phyloP scores from a whole-genome alignment of 2,329 filamentous ascomycete genomes.

The Metarhizium sp. region DNA sequence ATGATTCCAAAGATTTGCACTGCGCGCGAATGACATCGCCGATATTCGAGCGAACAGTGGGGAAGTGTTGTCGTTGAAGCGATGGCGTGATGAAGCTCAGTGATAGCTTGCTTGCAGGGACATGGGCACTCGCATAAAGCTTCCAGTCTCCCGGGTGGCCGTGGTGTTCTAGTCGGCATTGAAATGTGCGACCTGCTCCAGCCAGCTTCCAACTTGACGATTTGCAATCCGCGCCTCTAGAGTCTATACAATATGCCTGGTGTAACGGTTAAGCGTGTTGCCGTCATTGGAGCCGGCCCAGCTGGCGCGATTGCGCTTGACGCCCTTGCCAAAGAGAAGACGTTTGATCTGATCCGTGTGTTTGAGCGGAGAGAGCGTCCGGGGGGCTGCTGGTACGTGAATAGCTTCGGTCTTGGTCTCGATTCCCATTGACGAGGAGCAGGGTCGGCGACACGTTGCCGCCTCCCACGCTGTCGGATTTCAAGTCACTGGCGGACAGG shows the following conservation, averaged over 20 bases:
- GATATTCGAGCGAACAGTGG: background rate
- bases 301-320: slow-evolving; percentile 51
- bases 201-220: background rate
- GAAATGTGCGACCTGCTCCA: background rate
- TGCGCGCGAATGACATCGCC: background rate
- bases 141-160: background rate
- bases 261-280: slow-evolving; percentile 29
- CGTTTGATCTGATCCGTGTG: slow-evolving; percentile 48
- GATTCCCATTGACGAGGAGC: background rate
- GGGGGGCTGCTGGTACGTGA: slow-evolving; percentile 50
- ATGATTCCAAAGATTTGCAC: background rate
- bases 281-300: slow-evolving; percentile 53
- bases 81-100: background rate
- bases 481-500: slow-evolving; percentile 36
- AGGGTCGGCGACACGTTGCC: slow-evolving; percentile 32
- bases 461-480: slow-evolving; percentile 26
- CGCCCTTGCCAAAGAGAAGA: slow-evolving; percentile 47
- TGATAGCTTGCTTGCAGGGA: background rate
- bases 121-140: background rate
- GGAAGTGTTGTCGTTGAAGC: background rate
- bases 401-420: background rate
- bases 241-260: slow-evolving; percentile 5
- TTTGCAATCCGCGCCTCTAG: background rate
- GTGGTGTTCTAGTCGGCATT: background rate
- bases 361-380: slow-evolving; percentile 51